Evolutionary conservation across 495 filamentous ascomycete species (phyloP).

Genomic region (Trichocladium uniseriatum): DNA sequence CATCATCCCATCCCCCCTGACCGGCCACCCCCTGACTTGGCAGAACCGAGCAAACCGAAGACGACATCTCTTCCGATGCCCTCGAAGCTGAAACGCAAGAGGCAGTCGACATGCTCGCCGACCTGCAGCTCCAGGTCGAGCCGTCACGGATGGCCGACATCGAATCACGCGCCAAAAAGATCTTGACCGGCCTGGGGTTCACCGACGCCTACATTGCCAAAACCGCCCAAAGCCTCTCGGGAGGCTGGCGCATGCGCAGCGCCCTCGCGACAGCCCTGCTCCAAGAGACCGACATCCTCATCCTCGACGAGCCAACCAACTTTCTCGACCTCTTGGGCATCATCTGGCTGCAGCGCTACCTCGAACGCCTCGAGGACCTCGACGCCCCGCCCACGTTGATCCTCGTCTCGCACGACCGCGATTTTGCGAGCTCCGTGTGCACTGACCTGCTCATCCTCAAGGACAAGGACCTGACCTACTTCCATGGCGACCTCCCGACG

Average conservation of each 20-base stretch:
- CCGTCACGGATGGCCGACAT: constrained; percentile 41
- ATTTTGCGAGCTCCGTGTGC: constrained; percentile 61
- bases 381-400: constrained; percentile 46
- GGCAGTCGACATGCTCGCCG: constrained; percentile 52
- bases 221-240: constrained; percentile 56
- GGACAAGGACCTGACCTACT: constrained; percentile 56
- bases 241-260: constrained; percentile 71
- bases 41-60: constrained; percentile 45
- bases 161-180: constrained; percentile 52
- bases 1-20: neutral
- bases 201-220: constrained; percentile 47
- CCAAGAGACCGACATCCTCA: constrained; percentile 64
- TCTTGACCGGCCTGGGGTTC: constrained; percentile 66
- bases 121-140: constrained; percentile 51
- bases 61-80: constrained; percentile 44
- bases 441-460: constrained; percentile 68
- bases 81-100: constrained; percentile 53
- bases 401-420: constrained; percentile 71
- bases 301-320: constrained; percentile 83
- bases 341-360: constrained; percentile 69
- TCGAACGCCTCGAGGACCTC: constrained; percentile 40
- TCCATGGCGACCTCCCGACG: constrained; percentile 58
- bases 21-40: neutral
- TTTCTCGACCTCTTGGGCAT: constrained; percentile 75
- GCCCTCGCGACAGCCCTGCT: constrained; percentile 58